Conservation (phyloP, 2,329 filamentous ascomycete genomes). For the Aspergillaceae sp. region DNA sequence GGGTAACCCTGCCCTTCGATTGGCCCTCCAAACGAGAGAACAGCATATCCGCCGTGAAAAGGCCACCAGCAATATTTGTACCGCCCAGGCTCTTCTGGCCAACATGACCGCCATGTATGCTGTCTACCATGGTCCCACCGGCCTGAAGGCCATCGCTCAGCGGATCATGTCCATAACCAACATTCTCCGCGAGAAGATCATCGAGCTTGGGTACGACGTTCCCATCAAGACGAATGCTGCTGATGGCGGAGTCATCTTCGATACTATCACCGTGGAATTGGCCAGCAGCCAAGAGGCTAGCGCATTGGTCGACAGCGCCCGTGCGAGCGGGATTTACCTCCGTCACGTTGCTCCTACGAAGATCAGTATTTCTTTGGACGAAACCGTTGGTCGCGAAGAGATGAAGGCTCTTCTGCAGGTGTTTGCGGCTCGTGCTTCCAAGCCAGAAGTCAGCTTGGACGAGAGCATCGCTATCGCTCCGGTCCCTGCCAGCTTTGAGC, state of each 20-base stretch:
- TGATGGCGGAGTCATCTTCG: slow-evolving; percentile 58
- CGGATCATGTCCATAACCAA: slow-evolving; percentile 63
- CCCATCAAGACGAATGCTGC: slow-evolving; percentile 49
- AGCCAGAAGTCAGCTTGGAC: slow-evolving; percentile 24
- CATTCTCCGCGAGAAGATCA: slow-evolving; percentile 57
- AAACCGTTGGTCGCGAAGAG: slow-evolving; percentile 54
- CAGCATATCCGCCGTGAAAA: slow-evolving; percentile 95
- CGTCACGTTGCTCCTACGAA: slow-evolving; percentile 52
- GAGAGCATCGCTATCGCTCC: slow-evolving; percentile 32
- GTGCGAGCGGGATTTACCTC: slow-evolving; percentile 51
- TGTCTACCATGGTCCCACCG: slow-evolving; percentile 81
- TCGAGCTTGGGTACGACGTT: slow-evolving; percentile 56
- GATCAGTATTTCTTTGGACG: slow-evolving; percentile 70
- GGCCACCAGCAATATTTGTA: slow-evolving; percentile 96
- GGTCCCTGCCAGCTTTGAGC: slow-evolving; percentile 50
- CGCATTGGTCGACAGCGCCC: slow-evolving; percentile 45
- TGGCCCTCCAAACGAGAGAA: slow-evolving; percentile 86
- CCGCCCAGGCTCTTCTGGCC: slow-evolving; percentile 82
- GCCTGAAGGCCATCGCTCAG: slow-evolving; percentile 74
- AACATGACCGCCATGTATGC: slow-evolving; percentile 97
- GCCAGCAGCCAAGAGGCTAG: slow-evolving; percentile 43
- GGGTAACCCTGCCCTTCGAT: slow-evolving; percentile 68
- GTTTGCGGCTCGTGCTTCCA: slow-evolving; percentile 41
- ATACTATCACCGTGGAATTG: slow-evolving; percentile 65
- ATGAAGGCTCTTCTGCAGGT: slow-evolving; percentile 50